These are phyloP conservation scores for Blastocystis sp. DNA, from an alignment of 352 stramenopile genomes.

Conservation along the genomic window DNA sequence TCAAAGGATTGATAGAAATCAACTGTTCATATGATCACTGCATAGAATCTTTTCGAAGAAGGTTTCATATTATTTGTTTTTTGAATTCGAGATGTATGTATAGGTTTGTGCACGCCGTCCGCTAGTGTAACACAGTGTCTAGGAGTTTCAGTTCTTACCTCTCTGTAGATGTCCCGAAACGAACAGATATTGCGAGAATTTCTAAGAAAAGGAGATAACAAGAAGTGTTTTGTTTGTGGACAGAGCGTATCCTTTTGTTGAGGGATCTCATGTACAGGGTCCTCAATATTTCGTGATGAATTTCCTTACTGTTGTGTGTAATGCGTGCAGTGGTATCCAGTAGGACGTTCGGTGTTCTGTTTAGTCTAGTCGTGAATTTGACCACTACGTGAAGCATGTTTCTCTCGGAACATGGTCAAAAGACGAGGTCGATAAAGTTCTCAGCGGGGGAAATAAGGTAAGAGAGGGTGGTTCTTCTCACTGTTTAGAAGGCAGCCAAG, in stretches of 20 bases:
- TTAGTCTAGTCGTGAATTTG: slow-evolving; percentile 50
- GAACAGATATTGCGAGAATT: slow-evolving; percentile 60
- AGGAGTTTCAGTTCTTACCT: not conserved
- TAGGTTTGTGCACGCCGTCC: no score
- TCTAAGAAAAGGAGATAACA: slow-evolving; percentile 60
- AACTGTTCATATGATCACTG: not conserved
- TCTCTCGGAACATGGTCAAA: slow-evolving; percentile 46
- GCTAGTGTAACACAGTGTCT: no score
- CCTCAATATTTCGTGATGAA: slow-evolving; percentile 61
- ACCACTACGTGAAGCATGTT: slow-evolving; percentile 52
- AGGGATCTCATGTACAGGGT: not conserved
- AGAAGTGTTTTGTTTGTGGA: slow-evolving; percentile 59
- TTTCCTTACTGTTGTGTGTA: slow-evolving; percentile 60
- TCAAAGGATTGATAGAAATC: not conserved
- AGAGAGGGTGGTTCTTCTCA: not conserved
- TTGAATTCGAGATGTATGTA: not conserved
- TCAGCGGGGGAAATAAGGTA: slow-evolving; percentile 57
- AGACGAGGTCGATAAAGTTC: slow-evolving; percentile 57
- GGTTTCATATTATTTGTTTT: not conserved
- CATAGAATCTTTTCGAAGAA: not conserved
- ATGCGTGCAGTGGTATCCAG: slow-evolving; percentile 43
- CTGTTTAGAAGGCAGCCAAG: slow-evolving; percentile 43
- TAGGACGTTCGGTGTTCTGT: not conserved
- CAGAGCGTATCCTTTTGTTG: slow-evolving; percentile 1
- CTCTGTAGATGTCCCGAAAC: slow-evolving; percentile 51